Evolutionary conservation across 2,329 filamentous ascomycete genomes (phyloP).

Genomic region (Juglanconis sp.): DNA sequence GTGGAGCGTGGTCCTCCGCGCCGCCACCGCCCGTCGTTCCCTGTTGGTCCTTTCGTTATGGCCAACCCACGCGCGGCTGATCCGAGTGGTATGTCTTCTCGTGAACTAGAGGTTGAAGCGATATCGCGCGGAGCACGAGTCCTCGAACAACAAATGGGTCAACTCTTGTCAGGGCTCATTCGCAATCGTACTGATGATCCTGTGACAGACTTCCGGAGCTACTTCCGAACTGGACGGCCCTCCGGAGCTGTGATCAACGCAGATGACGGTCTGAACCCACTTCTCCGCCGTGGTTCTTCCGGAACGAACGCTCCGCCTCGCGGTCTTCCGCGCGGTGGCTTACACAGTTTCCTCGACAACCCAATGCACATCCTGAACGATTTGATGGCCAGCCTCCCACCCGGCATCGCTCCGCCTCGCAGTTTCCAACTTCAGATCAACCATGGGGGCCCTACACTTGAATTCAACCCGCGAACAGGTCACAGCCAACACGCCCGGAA

Average conservation of each 20-base stretch:
- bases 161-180: conserved; percentile 11
- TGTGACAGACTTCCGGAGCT: conserved; percentile 44
- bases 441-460: conserved; percentile 48
- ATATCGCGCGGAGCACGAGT: conserved; percentile 8
- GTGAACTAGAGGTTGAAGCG: conserved; percentile 9
- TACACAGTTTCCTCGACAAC: conserved; percentile 46
- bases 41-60: conserved; percentile 50
- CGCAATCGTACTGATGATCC: conserved; percentile 19
- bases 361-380: conserved; percentile 55
- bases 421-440: conserved; percentile 54
- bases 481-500: conserved; percentile 39
- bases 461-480: conserved; percentile 38
- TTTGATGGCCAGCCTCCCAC: conserved; percentile 49
- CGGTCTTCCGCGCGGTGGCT: conserved; percentile 46
- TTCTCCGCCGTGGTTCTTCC: conserved; percentile 64
- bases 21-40: conserved; percentile 62
- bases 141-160: conserved; percentile 11
- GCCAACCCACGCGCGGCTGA: conserved; percentile 49
- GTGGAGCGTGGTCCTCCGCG: conserved; percentile 48
- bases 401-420: conserved; percentile 44
- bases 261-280: conserved; percentile 83
- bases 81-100: conserved; percentile 43
- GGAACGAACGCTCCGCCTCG: conserved; percentile 37
- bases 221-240: conserved; percentile 49
- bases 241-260: conserved; percentile 51